Evolutionary conservation across 768 basidiomycete genomes (phyloP).

Genomic region (Collybiopsis confluens): DNA sequence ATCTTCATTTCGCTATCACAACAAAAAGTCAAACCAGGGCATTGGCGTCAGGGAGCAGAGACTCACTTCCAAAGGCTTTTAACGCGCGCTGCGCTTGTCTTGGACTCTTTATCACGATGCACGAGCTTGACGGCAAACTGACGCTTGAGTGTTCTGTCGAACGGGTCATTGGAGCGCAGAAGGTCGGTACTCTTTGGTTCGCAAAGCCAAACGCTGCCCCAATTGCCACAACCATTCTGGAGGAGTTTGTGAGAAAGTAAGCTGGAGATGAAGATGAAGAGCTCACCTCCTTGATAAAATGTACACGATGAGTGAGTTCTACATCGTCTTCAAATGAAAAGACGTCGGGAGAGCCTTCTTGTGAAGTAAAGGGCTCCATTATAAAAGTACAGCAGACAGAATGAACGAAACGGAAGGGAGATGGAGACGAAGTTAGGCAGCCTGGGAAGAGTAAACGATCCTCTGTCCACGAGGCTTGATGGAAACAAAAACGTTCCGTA

Average conservation of each 20-base stretch:
- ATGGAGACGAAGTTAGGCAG: not conserved
- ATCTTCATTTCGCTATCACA: conserved; percentile 99
- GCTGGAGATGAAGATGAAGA: conserved; percentile 7
- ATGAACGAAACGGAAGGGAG: conserved; percentile 21
- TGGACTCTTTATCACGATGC: conserved; percentile 69
- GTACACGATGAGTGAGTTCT: conserved; percentile 45
- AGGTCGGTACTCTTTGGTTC: conserved; percentile 46
- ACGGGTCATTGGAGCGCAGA: conserved; percentile 27
- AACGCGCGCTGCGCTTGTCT: conserved; percentile 86
- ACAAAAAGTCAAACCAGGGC: not conserved
- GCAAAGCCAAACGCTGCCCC: conserved; percentile 89
- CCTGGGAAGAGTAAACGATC: not conserved
- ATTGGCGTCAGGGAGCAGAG: conserved; percentile 6
- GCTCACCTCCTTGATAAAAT: conserved; percentile 71
- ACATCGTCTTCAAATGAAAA: conserved; percentile 49
- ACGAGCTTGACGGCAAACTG: conserved; percentile 87
- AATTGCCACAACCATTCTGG: conserved; percentile 90
- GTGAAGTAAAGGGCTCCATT: conserved; percentile 6
- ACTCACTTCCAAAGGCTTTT: conserved; percentile 65
- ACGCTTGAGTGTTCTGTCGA: conserved; percentile 18
- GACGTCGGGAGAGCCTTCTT: conserved; percentile 28
- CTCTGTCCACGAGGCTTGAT: not conserved
- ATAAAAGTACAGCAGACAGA: conserved; percentile 2
- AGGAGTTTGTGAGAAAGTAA: conserved; percentile 11
- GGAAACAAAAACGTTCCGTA: too few species aligned